phyloP scores from a whole-genome alignment of 2,329 filamentous ascomycete species.

The Rhinocladiella mackenziei region DNA sequence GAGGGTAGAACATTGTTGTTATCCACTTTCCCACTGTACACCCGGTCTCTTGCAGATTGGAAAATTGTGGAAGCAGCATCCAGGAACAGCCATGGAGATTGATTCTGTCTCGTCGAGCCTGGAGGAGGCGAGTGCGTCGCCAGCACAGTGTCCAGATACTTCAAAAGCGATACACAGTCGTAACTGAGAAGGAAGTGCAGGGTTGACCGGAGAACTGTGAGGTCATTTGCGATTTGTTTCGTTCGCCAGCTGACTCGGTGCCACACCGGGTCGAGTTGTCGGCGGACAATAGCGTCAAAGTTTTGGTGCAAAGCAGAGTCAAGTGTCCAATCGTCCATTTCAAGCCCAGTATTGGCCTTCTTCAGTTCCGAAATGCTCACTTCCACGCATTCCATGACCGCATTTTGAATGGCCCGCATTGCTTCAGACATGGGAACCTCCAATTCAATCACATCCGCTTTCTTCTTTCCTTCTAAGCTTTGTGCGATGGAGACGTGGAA shows the following conservation, averaged over 20 bases:
- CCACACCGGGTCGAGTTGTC: slow-evolving; percentile 94
- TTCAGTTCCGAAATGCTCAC: slow-evolving; percentile 90
- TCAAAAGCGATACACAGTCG: slow-evolving; percentile 85
- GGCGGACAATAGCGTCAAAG: slow-evolving; percentile 82
- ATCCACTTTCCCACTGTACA: slow-evolving; percentile 71
- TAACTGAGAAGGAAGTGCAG: slow-evolving; percentile 77
- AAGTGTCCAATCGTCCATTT: slow-evolving; percentile 95
- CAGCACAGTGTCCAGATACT: slow-evolving; percentile 89
- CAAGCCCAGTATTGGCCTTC: slow-evolving; percentile 81
- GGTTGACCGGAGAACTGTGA: slow-evolving; percentile 77
- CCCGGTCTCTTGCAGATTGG: slow-evolving; percentile 78
- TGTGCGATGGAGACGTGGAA: slow-evolving; percentile 89
- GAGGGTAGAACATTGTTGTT: slow-evolving; percentile 50
- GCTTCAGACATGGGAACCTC: slow-evolving; percentile 93
- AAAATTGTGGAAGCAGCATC: slow-evolving; percentile 95
- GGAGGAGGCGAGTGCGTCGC: slow-evolving; percentile 84
- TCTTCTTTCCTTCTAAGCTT: slow-evolving; percentile 83
- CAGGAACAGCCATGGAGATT: slow-evolving; percentile 93
- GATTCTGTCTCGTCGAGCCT: slow-evolving; percentile 79
- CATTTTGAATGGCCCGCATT: slow-evolving; percentile 91
- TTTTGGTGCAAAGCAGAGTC: slow-evolving; percentile 89
- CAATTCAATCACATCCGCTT: slow-evolving; percentile 93
- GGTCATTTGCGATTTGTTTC: slow-evolving; percentile 85
- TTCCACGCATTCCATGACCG: slow-evolving; percentile 93
- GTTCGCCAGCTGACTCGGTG: slow-evolving; percentile 94